Percentiles rank a stretch among this genome's conserved stretches.
Evolutionary conservation across 1,284 basidiomycete species (phyloP).

Genomic region (Chondrostereum purpureum): DNA sequence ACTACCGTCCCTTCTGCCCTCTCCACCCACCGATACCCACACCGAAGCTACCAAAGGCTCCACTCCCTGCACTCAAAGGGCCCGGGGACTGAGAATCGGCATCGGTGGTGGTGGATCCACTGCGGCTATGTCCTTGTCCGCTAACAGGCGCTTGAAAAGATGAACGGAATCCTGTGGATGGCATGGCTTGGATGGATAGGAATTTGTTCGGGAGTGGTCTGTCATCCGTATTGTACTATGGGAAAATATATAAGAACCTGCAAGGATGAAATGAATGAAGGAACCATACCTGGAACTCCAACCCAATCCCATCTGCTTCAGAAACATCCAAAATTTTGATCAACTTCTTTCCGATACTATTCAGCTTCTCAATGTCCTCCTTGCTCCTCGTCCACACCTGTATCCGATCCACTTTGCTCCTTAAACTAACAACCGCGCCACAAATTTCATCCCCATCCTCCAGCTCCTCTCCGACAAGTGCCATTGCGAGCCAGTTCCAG

Average conservation of each 20-base stretch:
- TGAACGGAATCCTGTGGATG: conserved; percentile 55
- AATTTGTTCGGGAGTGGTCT: conserved; percentile 73
- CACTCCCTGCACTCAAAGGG: conserved; percentile 23
- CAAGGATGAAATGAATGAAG: conserved; percentile 1
- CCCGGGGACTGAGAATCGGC: conserved; percentile 20
- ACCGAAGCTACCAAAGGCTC: conserved; percentile 46
- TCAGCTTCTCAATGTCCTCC: conserved; percentile 78
- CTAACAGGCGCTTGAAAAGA: conserved; percentile 37
- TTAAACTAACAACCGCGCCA: conserved; percentile 83
- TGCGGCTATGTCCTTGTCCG: background rate
- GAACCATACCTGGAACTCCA: conserved; percentile 84
- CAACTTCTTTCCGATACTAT: conserved; percentile 76
- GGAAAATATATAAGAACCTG: no score
- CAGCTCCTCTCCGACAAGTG: conserved; percentile 83
- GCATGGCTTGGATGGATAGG: conserved; percentile 67
- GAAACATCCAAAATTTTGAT: conserved; percentile 78
- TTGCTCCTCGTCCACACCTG: conserved; percentile 85
- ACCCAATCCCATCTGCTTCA: conserved; percentile 71
- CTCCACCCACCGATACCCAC: conserved; percentile 30
- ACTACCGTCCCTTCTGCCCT: conserved; percentile 8
- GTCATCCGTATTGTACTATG: conserved; percentile 76
- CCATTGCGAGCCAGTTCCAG: conserved; percentile 90
- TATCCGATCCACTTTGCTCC: conserved; percentile 84
- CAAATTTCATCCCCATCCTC: conserved; percentile 83
- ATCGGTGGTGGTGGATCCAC: conserved; percentile 2